Evolutionary conservation across 352 stramenopile species (phyloP).

Genomic region (Nothophytophthora sp.): DNA sequence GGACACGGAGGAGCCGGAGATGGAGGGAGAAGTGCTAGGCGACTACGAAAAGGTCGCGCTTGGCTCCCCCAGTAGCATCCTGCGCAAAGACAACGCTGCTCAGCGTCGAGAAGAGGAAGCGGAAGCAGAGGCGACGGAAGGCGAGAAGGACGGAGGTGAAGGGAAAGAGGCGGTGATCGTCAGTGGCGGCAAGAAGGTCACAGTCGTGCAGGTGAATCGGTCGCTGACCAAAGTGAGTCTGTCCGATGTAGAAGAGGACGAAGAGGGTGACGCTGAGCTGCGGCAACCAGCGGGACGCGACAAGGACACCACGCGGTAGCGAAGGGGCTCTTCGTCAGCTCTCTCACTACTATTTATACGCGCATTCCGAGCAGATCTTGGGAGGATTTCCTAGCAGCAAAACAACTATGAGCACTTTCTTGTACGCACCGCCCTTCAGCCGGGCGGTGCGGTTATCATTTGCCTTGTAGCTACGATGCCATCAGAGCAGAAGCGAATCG

Average conservation of each 20-base stretch:
- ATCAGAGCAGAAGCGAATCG: too few species aligned
- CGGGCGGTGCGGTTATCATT: not conserved
- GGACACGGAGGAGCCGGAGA: slow-evolving; percentile 8
- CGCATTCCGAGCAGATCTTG: slow-evolving; percentile 1
- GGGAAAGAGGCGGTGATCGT: slow-evolving; percentile 31
- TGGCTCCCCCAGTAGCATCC: slow-evolving; percentile 22
- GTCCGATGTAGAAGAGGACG: slow-evolving; percentile 19
- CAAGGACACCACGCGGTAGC: slow-evolving; percentile 12
- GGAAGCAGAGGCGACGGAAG: slow-evolving; percentile 6
- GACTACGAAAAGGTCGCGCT: slow-evolving; percentile 31
- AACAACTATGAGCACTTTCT: slow-evolving; percentile 16
- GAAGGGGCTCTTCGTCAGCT: slow-evolving; percentile 1
- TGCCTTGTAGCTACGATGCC: too few species aligned
- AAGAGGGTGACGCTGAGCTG: slow-evolving; percentile 6
- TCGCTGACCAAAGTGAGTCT: slow-evolving; percentile 43
- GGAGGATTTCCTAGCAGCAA: slow-evolving; percentile 12
- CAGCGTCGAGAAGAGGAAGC: slow-evolving; percentile 3
- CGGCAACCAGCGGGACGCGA: not conserved
- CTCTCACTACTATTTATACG: slow-evolving; percentile 26
- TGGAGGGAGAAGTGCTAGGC: slow-evolving; percentile 7
- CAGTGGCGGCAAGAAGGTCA: slow-evolving; percentile 41
- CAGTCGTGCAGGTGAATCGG: slow-evolving; percentile 41
- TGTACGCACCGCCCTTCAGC: not conserved
- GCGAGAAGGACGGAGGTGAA: not conserved
- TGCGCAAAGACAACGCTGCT: slow-evolving; percentile 7